These are phyloP conservation scores for Ambrosia artemisiifolia DNA, from an alignment of 129 eudicot species.

Conservation along the genomic window DNA sequence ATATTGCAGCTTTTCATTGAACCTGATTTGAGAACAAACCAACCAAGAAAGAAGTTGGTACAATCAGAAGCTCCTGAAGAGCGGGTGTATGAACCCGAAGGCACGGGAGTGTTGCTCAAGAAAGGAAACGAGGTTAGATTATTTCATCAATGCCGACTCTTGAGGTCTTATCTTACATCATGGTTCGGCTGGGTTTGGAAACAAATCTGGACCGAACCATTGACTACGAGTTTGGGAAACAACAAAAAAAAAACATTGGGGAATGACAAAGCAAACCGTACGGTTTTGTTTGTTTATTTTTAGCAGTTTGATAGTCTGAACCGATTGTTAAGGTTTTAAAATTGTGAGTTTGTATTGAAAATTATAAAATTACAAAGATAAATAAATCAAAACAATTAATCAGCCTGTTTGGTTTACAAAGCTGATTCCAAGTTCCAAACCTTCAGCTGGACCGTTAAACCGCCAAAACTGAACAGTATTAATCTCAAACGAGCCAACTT, in stretches of 20 bases:
- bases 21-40: constrained; percentile 67
- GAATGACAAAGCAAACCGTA: not conserved
- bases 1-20: constrained; percentile 75
- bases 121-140: constrained; percentile 88
- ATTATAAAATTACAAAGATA: not conserved
- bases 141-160: not conserved
- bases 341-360: too few relatives aligned
- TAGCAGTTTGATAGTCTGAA: not conserved
- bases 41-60: constrained; percentile 65
- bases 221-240: too few relatives aligned
- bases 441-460: not conserved
- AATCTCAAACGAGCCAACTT: not conserved
- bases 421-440: not conserved
- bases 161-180: not conserved
- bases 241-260: not conserved
- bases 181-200: too few relatives aligned
- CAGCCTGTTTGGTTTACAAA: not conserved
- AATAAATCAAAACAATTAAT: not conserved
- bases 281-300: not conserved
- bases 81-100: constrained; percentile 68
- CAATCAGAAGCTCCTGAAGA: constrained; percentile 77
- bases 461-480: not conserved
- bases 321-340: too few relatives aligned
- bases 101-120: constrained; percentile 56
- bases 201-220: too few relatives aligned